Evolutionary conservation across 2,329 filamentous ascomycete genomes (phyloP), one percentile per base, ranked within the genome.

Genomic region (Erysiphe neolycopersici): DNA sequence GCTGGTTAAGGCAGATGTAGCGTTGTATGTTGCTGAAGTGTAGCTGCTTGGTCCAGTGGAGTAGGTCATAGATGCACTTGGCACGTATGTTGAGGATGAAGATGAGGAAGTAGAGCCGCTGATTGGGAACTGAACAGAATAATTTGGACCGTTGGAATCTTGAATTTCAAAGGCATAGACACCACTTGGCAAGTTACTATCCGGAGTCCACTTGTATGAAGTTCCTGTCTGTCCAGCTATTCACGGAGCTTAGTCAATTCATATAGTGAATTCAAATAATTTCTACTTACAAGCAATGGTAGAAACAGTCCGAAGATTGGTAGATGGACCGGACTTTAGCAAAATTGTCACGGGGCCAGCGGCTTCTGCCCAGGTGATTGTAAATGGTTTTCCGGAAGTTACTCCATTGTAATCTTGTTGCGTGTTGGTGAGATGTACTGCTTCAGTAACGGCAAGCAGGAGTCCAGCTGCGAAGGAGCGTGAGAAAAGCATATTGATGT

Each of bases 401-500:
- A 56, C 43, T 2, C 39, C 44, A 18, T 44, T 44, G 44, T 52
- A 56, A n/a, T 42, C 37, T 13, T 43, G 35, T 3, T 49, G 16
- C 39, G 31, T 35, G 38, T 52, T 57, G 40, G 52, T 55, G 47
- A 57, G 47, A 14, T 47, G 13, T 8, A 26, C 42, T 14, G 47
- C 49, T 1, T 53, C 51, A n/a, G 47, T 46, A 41, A 45, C 49
- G 22, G 50, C 39, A 9, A 47, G 45, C 32, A 51, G 44, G 10
- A 50, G 47, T 8, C 48, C 47, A 19, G 51, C 48, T 10, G 51
- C 48, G 43, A 52, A 8, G 42, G 55, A 45, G 39, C 37, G 49
- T 22, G 49, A 46, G 52, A 55, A 54, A 47, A 52, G 49, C 55
- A 57, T 57, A 41, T 52, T 55, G 47, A 22, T 22, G 19, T 22